phyloP scores from a whole-genome alignment of 129 eudicot genomes.

The Flaveria robusta region DNA sequence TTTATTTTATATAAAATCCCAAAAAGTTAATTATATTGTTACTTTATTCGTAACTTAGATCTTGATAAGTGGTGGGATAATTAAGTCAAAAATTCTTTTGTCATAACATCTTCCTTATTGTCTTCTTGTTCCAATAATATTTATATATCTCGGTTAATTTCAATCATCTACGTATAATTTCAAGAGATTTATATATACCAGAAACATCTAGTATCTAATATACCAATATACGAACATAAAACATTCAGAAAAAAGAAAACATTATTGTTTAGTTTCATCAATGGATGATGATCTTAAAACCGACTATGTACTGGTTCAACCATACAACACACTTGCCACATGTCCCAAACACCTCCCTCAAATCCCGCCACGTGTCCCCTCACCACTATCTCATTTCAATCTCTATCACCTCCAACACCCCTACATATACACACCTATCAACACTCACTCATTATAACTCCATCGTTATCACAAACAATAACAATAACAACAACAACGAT shows the following conservation, averaged over 20 bases:
- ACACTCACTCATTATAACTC: neutral
- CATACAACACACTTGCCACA: conserved; percentile 24
- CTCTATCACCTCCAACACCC: conserved; percentile 19
- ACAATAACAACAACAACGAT: neutral
- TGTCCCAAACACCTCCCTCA: conserved; percentile 30
- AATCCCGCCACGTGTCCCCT: conserved; percentile 33
- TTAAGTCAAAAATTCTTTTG: too few species aligned
- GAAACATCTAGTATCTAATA: too few species aligned
- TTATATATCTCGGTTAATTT: too few species aligned
- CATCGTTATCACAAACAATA: neutral
- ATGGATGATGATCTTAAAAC: conserved; percentile 5
- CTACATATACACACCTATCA: conserved; percentile 7
- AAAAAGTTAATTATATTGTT: too few species aligned
- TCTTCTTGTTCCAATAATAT: too few species aligned
- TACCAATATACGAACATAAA: too few species aligned
- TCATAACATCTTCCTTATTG: too few species aligned
- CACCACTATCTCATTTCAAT: neutral
- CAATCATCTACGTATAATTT: too few species aligned
- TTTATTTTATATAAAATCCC: too few species aligned
- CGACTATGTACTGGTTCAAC: neutral
- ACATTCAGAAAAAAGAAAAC: neutral
- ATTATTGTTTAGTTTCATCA: conserved; percentile 3
- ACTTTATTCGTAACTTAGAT: too few species aligned
- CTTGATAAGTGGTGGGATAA: too few species aligned
- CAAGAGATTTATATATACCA: too few species aligned